Base-by-base conservation (phyloP, 768 basidiomycete species). In the Tricholomella constricta region DNA sequence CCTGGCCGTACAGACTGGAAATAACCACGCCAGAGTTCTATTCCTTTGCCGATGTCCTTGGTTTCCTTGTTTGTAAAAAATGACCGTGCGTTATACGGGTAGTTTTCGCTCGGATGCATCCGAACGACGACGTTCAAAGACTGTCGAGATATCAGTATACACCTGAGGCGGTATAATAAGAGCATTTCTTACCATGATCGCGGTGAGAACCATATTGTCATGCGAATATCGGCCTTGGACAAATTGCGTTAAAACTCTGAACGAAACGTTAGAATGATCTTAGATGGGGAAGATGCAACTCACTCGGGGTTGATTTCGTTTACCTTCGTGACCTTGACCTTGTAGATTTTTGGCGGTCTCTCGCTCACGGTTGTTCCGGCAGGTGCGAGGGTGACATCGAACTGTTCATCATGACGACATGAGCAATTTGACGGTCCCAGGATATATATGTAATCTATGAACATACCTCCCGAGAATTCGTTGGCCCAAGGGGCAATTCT, bases 1-100 rank as follows among this genome's bases (percentile, higher is more conserved):
- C 80, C 81, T 3, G 89, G 89, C 19, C 90, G 77, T 11, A 90
- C 78, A 0, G 86, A 88, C 63, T 91, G 90, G 69, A 92, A 91
- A 50, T 88, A 90, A 0, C 90, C 90, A 3, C 89, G 77, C 88
- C 88, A 89, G 0, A 90, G 75, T 12, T 82, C 78, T 3, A 92
- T 74, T 0, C 91, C 89, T 0, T 66, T 63, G 1, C 88, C 86
- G 22, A 90, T 74, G 25, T 68, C 60, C 41, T 72, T 77, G 8
- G 70, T 77, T 46, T 83, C 87, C 1, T 69, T 64, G 20, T 79
- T 68, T 0, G 85, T 86, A 65, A 85, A 92, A 69, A 92, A 91
- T 0, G 87, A 89, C 0, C 89, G 79, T 6, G 84, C 79, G 47
- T 89, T 86, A 75, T 85, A 89, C 0, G 89, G 88, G 51, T 84